These are phyloP conservation scores for Penicillium psychrofluorescens DNA, from an alignment of 495 filamentous ascomycete genomes.

Conservation along the genomic window DNA sequence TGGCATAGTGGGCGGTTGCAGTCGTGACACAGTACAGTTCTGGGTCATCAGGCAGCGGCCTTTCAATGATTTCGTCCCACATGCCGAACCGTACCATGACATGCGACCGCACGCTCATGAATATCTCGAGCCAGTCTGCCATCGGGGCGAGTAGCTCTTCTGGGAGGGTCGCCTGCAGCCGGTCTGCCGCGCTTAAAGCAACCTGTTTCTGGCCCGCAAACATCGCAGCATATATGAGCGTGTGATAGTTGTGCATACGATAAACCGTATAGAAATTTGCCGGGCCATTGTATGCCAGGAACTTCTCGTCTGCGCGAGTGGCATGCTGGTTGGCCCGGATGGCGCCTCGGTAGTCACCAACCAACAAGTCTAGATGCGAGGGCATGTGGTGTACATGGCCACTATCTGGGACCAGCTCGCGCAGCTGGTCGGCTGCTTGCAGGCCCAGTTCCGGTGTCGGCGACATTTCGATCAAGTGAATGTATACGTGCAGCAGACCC, in stretches of 20 bases:
- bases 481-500: slow-evolving; percentile 57
- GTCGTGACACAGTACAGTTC: slow-evolving; percentile 49
- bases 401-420: slow-evolving; percentile 51
- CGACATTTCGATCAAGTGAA: slow-evolving; percentile 67
- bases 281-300: slow-evolving; percentile 33
- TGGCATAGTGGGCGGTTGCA: slow-evolving; percentile 51
- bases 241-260: slow-evolving; percentile 55
- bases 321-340: slow-evolving; percentile 50
- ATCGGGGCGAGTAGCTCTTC: slow-evolving; percentile 56
- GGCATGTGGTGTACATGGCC: slow-evolving; percentile 66
- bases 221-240: slow-evolving; percentile 60
- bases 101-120: slow-evolving; percentile 50
- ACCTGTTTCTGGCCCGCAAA: slow-evolving; percentile 47
- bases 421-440: slow-evolving; percentile 46
- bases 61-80: slow-evolving; percentile 48
- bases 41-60: slow-evolving; percentile 40
- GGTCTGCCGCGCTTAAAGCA: slow-evolving; percentile 43
- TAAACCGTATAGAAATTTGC: slow-evolving; percentile 59
- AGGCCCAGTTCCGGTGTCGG: slow-evolving; percentile 47
- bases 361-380: slow-evolving; percentile 54
- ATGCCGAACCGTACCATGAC: slow-evolving; percentile 57
- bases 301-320: slow-evolving; percentile 42
- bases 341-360: slow-evolving; percentile 53
- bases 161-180: slow-evolving; percentile 46
- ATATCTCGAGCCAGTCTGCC: slow-evolving; percentile 61